These are phyloP conservation scores for Lepidium sativum DNA, from an alignment of 345 rosid genomes.

Conservation along the genomic window DNA sequence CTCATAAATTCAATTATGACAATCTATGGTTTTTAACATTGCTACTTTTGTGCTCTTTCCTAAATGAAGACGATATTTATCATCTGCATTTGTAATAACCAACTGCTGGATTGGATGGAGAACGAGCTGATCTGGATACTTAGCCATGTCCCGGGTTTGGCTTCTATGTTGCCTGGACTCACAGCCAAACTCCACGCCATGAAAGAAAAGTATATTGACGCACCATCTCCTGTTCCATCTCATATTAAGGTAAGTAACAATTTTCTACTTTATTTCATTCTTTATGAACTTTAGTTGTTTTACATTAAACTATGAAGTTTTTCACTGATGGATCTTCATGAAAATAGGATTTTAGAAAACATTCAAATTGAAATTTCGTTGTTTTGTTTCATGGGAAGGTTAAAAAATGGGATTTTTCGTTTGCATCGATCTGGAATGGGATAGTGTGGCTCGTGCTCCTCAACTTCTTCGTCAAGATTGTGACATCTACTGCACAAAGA, in stretches of 20 bases:
- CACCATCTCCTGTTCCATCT: conserved; percentile 41
- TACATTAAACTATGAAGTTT: background rate
- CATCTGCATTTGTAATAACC: conserved; percentile 86
- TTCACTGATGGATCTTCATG: background rate
- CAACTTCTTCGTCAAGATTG: conserved; percentile 71
- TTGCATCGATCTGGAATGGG: conserved; percentile 75
- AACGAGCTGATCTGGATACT: conserved; percentile 80
- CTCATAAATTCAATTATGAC: background rate
- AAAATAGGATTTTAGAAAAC: background rate
- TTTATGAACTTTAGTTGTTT: background rate
- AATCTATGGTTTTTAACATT: background rate
- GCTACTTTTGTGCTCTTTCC: background rate
- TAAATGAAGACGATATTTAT: conserved; percentile 67
- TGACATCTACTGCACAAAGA: conserved; percentile 71
- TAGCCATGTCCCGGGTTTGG: conserved; percentile 67
- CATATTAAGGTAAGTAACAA: conserved; percentile 43
- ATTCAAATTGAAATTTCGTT: background rate
- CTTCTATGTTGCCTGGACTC: conserved; percentile 52
- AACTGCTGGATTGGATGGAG: conserved; percentile 92
- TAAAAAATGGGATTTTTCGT: conserved; percentile 76
- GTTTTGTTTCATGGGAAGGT: conserved; percentile 29
- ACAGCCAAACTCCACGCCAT: conserved; percentile 45
- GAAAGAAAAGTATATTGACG: conserved; percentile 61
- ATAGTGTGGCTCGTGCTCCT: conserved; percentile 96
- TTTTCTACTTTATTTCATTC: background rate